Evolutionary conservation across 78 protist genomes (phyloP).

Genomic region (Isochrysis galbana): DNA sequence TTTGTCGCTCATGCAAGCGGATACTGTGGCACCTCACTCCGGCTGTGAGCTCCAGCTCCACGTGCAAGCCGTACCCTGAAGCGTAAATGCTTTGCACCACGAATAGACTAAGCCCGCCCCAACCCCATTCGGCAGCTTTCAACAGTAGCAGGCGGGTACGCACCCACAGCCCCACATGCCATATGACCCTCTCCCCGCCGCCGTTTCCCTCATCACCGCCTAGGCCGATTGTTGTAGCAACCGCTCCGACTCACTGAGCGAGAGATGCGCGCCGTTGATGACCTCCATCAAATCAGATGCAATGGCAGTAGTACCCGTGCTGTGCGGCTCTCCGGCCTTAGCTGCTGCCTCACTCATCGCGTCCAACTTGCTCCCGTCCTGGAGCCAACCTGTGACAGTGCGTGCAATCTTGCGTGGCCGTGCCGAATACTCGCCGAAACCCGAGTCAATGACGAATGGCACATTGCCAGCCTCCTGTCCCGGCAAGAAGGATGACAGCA

Average conservation of each 20-base stretch:
- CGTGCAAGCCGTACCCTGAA: no score
- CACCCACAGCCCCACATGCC: no score
- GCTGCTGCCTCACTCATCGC: neutral
- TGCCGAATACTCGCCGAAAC: neutral
- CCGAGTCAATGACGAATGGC: neutral
- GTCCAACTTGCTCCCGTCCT: neutral
- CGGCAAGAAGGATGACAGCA: conserved; percentile 7
- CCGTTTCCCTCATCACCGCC: no score
- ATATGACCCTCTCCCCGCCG: no score
- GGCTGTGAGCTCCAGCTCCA: no score
- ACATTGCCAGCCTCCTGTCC: conserved; percentile 33
- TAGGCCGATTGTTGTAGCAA: no score
- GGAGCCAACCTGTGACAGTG: neutral
- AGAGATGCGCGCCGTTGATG: neutral
- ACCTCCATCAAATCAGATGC: neutral
- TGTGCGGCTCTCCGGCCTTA: neutral
- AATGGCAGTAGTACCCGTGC: neutral
- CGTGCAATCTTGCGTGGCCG: neutral
- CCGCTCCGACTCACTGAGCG: neutral
- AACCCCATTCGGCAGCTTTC: no score
- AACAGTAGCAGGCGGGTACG: no score
- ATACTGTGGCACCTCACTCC: no score
- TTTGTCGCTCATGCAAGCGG: no score
- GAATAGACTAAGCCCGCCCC: no score
- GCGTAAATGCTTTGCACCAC: no score